phyloP scores from a whole-genome alignment of 495 filamentous ascomycete species.

The Diplogelasinospora grovesii region DNA sequence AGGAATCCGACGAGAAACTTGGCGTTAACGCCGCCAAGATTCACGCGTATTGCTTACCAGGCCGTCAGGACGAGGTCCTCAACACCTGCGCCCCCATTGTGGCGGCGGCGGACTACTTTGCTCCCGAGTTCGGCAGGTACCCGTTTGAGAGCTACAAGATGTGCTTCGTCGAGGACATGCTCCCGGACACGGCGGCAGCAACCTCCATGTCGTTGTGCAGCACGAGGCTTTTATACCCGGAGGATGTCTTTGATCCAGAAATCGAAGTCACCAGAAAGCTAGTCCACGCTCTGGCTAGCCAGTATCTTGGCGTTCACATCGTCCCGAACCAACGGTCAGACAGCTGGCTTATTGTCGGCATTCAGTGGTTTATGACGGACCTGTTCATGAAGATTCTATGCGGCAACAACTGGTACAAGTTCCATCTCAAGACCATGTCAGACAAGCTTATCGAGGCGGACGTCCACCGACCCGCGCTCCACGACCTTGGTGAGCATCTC shows the following conservation, averaged over 20 bases:
- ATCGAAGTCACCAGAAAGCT: conserved; percentile 69
- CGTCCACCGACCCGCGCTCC: conserved; percentile 72
- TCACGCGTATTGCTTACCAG: conserved; percentile 84
- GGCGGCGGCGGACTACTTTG: conserved; percentile 75
- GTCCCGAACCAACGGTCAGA: conserved; percentile 74
- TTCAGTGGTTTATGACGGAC: conserved; percentile 89
- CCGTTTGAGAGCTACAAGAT: conserved; percentile 84
- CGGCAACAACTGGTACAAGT: conserved; percentile 90
- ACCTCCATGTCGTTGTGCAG: conserved; percentile 83
- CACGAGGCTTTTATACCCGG: conserved; percentile 73
- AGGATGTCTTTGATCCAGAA: conserved; percentile 74
- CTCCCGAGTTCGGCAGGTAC: conserved; percentile 75
- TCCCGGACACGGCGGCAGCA: conserved; percentile 63
- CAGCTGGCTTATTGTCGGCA: conserved; percentile 84
- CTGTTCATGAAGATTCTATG: conserved; percentile 81
- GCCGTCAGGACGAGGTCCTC: conserved; percentile 66
- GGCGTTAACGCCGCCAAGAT: conserved; percentile 76
- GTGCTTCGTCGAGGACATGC: conserved; percentile 86
- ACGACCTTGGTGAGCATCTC: conserved; percentile 69
- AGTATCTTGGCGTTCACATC: conserved; percentile 90
- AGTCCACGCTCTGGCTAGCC: conserved; percentile 77
- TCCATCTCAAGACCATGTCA: conserved; percentile 77
- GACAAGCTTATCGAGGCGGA: conserved; percentile 80
- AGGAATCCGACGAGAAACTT: conserved; percentile 84
- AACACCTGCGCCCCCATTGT: conserved; percentile 62